Evolutionary conservation across 129 eudicot species (phyloP).

Genomic region (Kitagawia praeruptora): DNA sequence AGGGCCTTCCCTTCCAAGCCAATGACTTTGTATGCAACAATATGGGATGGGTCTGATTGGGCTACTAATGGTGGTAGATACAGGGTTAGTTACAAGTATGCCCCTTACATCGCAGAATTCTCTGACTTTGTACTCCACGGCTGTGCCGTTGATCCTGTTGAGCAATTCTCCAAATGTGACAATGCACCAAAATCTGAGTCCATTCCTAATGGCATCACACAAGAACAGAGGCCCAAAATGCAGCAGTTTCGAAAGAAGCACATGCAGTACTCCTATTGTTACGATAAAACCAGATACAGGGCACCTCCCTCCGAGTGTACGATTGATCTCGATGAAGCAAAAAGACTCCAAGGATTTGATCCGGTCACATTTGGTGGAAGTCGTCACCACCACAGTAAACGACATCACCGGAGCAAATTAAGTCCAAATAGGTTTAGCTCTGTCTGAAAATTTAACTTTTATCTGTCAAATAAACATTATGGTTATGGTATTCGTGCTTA

Average conservation of each 20-base stretch:
- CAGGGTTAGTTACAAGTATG: conserved; percentile 40
- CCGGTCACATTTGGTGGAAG: conserved; percentile 75
- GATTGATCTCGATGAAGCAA: conserved; percentile 51
- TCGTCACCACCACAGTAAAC: conserved; percentile 43
- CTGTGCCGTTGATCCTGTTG: conserved; percentile 69
- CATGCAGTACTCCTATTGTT: conserved; percentile 87
- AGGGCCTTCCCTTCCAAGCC: conserved; percentile 95
- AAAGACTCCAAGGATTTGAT: conserved; percentile 55
- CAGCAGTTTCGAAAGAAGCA: conserved; percentile 53
- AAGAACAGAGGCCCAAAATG: conserved; percentile 56
- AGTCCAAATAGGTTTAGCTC: conserved; percentile 18
- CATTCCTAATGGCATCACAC: conserved; percentile 38
- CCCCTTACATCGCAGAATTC: conserved; percentile 83
- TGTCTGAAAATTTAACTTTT: conserved; percentile 21
- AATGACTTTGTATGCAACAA: conserved; percentile 80
- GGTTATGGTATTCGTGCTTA: conserved; percentile 12
- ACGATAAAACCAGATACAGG: conserved; percentile 59
- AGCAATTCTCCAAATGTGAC: conserved; percentile 41
- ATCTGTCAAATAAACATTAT: not conserved
- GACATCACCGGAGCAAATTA: conserved; percentile 32
- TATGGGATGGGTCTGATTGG: conserved; percentile 97
- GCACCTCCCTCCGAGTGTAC: conserved; percentile 64
- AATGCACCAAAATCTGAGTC: conserved; percentile 19
- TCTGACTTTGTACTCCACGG: conserved; percentile 85
- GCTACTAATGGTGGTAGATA: conserved; percentile 93